phyloP scores from a whole-genome alignment of 2,329 filamentous ascomycete species.

The Ophiostoma piceae region DNA sequence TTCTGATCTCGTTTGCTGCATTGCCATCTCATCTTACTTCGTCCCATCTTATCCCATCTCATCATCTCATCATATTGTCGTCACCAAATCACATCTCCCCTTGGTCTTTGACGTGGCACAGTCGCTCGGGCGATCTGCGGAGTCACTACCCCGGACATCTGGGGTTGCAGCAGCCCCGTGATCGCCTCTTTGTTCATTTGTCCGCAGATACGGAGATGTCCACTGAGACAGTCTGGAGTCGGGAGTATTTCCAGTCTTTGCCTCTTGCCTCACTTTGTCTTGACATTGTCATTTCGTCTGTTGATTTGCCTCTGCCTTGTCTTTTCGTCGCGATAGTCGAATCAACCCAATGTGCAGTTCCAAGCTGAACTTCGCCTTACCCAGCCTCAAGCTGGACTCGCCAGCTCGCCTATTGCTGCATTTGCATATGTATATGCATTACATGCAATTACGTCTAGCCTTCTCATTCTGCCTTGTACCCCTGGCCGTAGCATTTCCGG shows the following conservation, averaged over 20 bases:
- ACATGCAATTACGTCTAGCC: too few relatives aligned
- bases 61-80: too few relatives aligned
- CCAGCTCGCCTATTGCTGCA: neutral
- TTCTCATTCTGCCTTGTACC: neutral
- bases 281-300: neutral
- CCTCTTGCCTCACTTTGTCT: neutral
- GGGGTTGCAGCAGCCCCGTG: neutral
- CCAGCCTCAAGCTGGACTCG: neutral
- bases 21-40: neutral
- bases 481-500: neutral
- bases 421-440: neutral
- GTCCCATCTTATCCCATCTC: too few relatives aligned
- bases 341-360: neutral
- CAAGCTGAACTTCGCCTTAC: neutral
- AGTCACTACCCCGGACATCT: neutral
- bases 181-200: neutral
- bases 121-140: conserved; percentile 1
- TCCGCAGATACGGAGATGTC: neutral
- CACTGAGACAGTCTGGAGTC: neutral
- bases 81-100: neutral
- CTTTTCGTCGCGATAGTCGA: neutral
- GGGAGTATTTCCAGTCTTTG: neutral
- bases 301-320: neutral
- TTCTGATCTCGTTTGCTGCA: neutral
- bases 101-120: neutral